These are phyloP conservation scores for Amaranthus cruentus DNA, from an alignment of 148 eudicot genomes.

Conservation along the genomic window DNA sequence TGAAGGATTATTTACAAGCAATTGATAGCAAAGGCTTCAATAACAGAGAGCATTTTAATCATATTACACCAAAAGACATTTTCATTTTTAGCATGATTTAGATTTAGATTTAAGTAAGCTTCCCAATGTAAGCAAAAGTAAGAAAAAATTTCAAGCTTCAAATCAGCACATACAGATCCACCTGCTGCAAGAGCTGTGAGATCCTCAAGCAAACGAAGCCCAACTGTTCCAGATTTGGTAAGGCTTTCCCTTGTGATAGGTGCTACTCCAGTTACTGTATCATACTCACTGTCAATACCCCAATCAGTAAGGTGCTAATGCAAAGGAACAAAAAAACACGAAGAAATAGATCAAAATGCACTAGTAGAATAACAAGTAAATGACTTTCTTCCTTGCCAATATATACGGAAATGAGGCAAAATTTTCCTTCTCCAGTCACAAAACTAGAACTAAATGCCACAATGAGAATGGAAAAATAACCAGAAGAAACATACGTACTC, in stretches of 20 bases:
- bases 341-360: slow-evolving; percentile 10
- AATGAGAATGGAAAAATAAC: background rate
- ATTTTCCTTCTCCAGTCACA: background rate
- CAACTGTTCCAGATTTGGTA: slow-evolving; percentile 75
- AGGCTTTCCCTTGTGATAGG: slow-evolving; percentile 62
- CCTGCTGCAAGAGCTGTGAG: slow-evolving; percentile 99
- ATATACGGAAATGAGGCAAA: background rate
- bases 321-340: slow-evolving; percentile 3
- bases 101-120: background rate
- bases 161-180: slow-evolving; percentile 98
- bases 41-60: background rate
- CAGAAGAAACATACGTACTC: slow-evolving; percentile 54
- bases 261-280: slow-evolving; percentile 44
- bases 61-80: background rate
- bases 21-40: background rate
- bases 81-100: background rate
- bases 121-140: slow-evolving; percentile 1
- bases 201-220: slow-evolving; percentile 89
- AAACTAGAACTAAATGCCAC: background rate
- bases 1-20: background rate
- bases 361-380: slow-evolving; percentile 11
- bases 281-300: slow-evolving; percentile 46
- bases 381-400: background rate
- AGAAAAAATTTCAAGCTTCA: slow-evolving; percentile 17
- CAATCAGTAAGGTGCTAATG: slow-evolving; percentile 22